These are phyloP conservation scores for Coniochaeta ligniaria DNA, from an alignment of 2,329 filamentous ascomycete species.

Conservation along the genomic window DNA sequence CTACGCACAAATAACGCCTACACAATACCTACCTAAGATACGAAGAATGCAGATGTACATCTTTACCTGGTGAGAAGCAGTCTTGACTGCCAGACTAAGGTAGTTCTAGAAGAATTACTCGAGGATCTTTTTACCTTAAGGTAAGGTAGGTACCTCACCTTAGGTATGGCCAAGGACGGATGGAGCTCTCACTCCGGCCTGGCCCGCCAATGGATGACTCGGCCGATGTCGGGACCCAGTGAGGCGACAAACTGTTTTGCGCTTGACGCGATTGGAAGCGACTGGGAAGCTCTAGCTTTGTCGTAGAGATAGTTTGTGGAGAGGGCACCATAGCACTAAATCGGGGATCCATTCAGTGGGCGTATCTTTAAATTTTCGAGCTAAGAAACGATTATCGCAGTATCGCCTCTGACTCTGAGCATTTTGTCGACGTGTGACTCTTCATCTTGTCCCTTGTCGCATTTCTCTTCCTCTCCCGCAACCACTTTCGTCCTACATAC, in stretches of 20 bases:
- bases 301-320: background rate
- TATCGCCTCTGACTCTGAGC: background rate
- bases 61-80: background rate
- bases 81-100: background rate
- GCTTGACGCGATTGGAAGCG: background rate
- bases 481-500: background rate
- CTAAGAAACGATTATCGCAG: background rate
- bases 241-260: background rate
- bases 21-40: too few species aligned
- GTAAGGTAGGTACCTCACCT: background rate
- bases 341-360: background rate
- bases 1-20: background rate
- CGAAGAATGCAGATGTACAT: background rate
- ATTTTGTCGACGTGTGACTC: conserved; percentile 1
- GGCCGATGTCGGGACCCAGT: conserved; percentile 1
- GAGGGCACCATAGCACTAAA: background rate
- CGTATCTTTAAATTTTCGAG: conserved; percentile 1
- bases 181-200: background rate
- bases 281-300: background rate
- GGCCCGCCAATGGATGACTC: background rate
- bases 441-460: background rate
- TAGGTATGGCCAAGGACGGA: background rate
- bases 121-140: background rate
- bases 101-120: too few species aligned
- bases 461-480: background rate